phyloP scores from a whole-genome alignment of 1,284 basidiomycete species.

The Marasmius tenuissimus region DNA sequence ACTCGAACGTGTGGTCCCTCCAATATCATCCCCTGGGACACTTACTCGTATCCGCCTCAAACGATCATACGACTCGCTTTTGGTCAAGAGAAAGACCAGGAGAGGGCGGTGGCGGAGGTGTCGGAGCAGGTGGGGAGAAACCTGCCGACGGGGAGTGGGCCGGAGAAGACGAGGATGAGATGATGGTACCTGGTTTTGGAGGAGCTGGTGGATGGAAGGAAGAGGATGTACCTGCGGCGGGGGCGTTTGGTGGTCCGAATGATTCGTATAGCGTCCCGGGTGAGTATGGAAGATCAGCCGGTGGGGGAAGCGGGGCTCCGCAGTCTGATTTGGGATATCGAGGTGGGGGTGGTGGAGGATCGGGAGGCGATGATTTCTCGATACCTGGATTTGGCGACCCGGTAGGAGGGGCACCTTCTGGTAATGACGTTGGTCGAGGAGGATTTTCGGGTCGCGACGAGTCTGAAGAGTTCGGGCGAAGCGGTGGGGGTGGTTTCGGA shows the following conservation, averaged over 20 bases:
- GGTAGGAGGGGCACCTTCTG: too few relatives aligned
- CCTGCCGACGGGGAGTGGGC: slow-evolving; percentile 60
- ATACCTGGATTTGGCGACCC: not conserved
- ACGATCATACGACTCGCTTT: slow-evolving; percentile 97
- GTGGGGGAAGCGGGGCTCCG: not conserved
- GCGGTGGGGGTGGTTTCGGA: not conserved
- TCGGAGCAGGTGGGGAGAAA: slow-evolving; percentile 76
- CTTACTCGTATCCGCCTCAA: slow-evolving; percentile 88
- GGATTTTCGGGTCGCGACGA: not conserved
- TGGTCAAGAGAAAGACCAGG: slow-evolving; percentile 90
- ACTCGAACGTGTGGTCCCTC: slow-evolving; percentile 95
- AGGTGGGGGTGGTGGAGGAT: not conserved
- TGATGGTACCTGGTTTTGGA: slow-evolving; percentile 68
- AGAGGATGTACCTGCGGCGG: not conserved
- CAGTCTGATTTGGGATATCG: not conserved
- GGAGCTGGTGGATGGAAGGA: slow-evolving; percentile 39
- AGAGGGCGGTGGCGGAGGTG: slow-evolving; percentile 60
- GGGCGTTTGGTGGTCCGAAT: not conserved
- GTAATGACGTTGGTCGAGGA: not conserved
- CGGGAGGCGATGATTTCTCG: not conserved
- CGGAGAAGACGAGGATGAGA: slow-evolving; percentile 75
- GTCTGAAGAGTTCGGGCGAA: not conserved
- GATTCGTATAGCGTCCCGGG: too few relatives aligned
- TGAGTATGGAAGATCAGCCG: not conserved
- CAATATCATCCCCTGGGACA: slow-evolving; percentile 96